Percentiles rank a stretch among this genome's conserved stretches.
phyloP scores from a whole-genome alignment of 1,139 yeast species.

The Suzukiozyma palmioleophila region DNA sequence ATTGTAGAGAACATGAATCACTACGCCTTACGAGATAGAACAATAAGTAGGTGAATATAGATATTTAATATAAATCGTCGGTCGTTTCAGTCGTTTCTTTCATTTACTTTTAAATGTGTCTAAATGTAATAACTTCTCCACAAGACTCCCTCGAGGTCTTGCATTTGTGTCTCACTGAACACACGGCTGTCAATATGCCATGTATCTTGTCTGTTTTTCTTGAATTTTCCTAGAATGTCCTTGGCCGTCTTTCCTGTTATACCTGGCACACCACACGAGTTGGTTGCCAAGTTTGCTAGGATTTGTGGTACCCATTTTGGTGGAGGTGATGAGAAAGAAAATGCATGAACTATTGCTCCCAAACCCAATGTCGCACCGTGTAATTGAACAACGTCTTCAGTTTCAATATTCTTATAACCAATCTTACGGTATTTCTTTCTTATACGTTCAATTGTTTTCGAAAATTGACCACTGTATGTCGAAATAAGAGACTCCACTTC shows the following conservation, averaged over 20 bases:
- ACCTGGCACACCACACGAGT: constrained; percentile 69
- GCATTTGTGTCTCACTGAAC: constrained; percentile 76
- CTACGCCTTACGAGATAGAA: no score
- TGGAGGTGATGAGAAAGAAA: constrained; percentile 87
- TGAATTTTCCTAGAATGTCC: constrained; percentile 75
- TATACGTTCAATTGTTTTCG: constrained; percentile 26
- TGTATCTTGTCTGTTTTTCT: constrained; percentile 90
- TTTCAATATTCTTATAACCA: constrained; percentile 27
- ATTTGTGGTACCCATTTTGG: constrained; percentile 86
- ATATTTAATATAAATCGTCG: no score
- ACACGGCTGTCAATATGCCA: constrained; percentile 88
- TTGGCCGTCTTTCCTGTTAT: constrained; percentile 83
- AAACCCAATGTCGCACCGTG: constrained; percentile 91
- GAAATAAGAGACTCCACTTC: constrained; percentile 41
- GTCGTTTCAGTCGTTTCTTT: no score
- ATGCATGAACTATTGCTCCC: constrained; percentile 86
- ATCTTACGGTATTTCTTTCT: constrained; percentile 28
- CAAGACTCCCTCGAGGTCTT: constrained; percentile 89
- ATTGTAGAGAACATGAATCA: no score
- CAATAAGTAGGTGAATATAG: no score
- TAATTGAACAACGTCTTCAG: constrained; percentile 44
- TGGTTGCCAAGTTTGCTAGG: constrained; percentile 64
- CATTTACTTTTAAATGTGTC: background rate
- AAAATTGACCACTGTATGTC: constrained; percentile 20
- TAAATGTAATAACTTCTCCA: constrained; percentile 90